Evolutionary conservation across 176 grass and related monocot genomes (phyloP), one percentile per base, ranked within the genome.

Genomic region (Carex cristatella): DNA sequence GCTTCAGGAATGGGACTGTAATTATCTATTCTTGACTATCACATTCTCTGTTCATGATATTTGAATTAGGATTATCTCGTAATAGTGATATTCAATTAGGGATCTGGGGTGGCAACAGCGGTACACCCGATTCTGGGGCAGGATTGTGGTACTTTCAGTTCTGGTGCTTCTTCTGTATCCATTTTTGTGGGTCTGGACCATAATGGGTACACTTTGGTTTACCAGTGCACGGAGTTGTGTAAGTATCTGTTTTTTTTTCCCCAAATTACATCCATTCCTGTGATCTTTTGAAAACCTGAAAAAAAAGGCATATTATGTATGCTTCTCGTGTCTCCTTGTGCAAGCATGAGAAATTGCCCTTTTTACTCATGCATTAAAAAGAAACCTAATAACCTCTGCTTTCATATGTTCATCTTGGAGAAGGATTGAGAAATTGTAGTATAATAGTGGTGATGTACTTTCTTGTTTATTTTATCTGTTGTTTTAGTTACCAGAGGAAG

Each of bases 151-250:
- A 32, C 84, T 99, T 19, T 99, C 91, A 32, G 69, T 99, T 84
- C 90, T 96, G 82, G 69, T 99, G 49, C 88, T 99, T 86, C 88
- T 99, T 83, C 90, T 99, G 35, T 99, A 96, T 80, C 97, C 97
- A 1, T 99, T 99, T 77, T 90, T 99, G 14, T 99, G 93, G 88
- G 91, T 96, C 80, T 99, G 97, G 97, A 99, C 97, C 13, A 89
- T 99, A 80, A 96, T 99, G 82, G 97, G 97, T 80, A 99, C 97
- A 79, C 89, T 96, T 81, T 99, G 93, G 97, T 99, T 99, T 79
- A 94, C 86, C 72, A 99, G 87, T 83, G 93, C 97, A 62, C 95
- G 91, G 77, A 83, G 86, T 61, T 99, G 97, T 2, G 97, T 99
- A 88, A 92, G 97, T 94, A 58, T 19, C 10, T 33, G 58, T 16